Evolutionary conservation across 768 basidiomycete species (phyloP).

Genomic region (Sistotremastrum niveocremeum): DNA sequence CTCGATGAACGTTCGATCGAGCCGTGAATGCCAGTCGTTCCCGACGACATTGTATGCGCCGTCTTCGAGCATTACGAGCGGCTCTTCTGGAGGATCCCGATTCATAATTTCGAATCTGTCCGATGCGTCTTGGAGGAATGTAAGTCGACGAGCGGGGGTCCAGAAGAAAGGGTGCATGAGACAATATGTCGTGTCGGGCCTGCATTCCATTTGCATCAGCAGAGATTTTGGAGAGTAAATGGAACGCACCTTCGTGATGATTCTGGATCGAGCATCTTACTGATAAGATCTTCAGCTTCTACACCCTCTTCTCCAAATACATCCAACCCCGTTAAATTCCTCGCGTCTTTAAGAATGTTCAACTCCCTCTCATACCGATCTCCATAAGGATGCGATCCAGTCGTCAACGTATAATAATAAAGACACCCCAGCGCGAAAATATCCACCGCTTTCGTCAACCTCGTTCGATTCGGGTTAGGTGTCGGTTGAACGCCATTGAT

Average conservation of each 20-base stretch:
- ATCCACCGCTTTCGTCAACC: slow-evolving; percentile 91
- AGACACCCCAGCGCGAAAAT: slow-evolving; percentile 94
- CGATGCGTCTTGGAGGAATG: slow-evolving; percentile 94
- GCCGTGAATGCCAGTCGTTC: slow-evolving; percentile 74
- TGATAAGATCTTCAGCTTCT: slow-evolving; percentile 79
- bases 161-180: slow-evolving; percentile 95
- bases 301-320: slow-evolving; percentile 84
- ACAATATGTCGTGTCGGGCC: slow-evolving; percentile 81
- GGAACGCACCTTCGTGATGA: slow-evolving; percentile 56
- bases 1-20: slow-evolving; percentile 85
- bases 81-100: slow-evolving; percentile 73
- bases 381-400: slow-evolving; percentile 88
- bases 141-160: slow-evolving; percentile 72
- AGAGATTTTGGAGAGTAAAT: slow-evolving; percentile 5
- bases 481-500: slow-evolving; percentile 19
- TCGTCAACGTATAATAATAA: slow-evolving; percentile 85
- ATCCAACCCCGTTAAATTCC: slow-evolving; percentile 56
- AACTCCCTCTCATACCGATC: slow-evolving; percentile 86
- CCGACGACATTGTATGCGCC: slow-evolving; percentile 64
- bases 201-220: too few relatives aligned
- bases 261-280: slow-evolving; percentile 63
- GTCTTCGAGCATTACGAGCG: slow-evolving; percentile 62
- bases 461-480: slow-evolving; percentile 34
- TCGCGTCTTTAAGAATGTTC: slow-evolving; percentile 80
- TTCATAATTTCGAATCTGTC: slow-evolving; percentile 98